These are phyloP conservation scores for Histomonas meleagridis DNA, from an alignment of 208 protist species.

Conservation along the genomic window DNA sequence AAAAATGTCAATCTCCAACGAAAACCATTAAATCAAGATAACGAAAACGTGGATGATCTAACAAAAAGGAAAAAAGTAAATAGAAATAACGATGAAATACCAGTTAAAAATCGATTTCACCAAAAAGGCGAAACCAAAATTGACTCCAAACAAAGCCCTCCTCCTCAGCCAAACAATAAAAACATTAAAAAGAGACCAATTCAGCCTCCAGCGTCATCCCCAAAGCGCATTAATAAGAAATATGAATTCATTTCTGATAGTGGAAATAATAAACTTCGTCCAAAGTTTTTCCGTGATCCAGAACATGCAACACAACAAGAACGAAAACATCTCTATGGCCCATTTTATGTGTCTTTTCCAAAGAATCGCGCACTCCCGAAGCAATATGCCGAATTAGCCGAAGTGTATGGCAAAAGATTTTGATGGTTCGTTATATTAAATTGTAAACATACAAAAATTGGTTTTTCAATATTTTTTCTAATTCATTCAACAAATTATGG, in stretches of 20 bases:
- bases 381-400: neutral
- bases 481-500: too few species aligned
- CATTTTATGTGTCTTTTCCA: neutral
- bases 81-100: neutral
- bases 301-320: neutral
- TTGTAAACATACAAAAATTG: too few species aligned
- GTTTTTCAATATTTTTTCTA: too few species aligned
- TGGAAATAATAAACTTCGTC: neutral
- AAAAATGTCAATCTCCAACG: neutral
- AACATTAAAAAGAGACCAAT: too few species aligned
- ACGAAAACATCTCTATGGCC: neutral
- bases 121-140: too few species aligned
- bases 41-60: neutral
- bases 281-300: neutral
- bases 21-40: neutral
- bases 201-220: too few species aligned
- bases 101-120: too few species aligned
- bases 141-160: too few species aligned
- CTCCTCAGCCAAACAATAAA: too few species aligned
- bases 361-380: neutral
- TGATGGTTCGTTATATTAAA: too few species aligned
- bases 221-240: too few species aligned
- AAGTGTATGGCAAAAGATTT: neutral
- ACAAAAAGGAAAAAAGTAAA: neutral
- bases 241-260: too few species aligned